Base-by-base conservation (phyloP, 1,284 basidiomycete genomes). In the Waitea zeae region DNA sequence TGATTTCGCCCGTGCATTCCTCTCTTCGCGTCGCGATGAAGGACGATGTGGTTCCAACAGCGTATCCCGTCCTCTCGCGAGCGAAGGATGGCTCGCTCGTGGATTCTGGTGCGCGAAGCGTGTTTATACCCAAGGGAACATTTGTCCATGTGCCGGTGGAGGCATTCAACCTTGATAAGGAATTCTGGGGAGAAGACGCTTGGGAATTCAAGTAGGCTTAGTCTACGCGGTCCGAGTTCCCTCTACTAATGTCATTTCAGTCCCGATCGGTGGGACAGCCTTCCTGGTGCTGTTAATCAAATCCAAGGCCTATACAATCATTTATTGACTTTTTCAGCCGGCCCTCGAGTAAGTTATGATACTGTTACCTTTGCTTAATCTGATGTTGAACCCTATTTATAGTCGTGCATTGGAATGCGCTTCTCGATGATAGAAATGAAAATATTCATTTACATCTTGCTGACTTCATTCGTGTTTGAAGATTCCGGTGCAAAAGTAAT, bases 401-500 rank as follows among this genome's bases (percentile, higher is more conserved):
- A 84, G 81, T 72, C 79, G 1, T 86, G 81, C 47, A 79, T 83
- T 34, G 82, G 82, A 3, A 59, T 77, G 56, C 67, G 70, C 19
- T 81, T 84, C 49, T 78, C 81, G 11, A 57, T 81, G 48, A 76
- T 83, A 38, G 79, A 84, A 53, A 76, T 83, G 45, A 86, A 84
- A 54, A 64, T 66, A 2, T 74, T 86, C 46, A 47, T 83, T 11
- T 82, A 70, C 45, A 63, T 73, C 30, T 60, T 86, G 17, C 42
- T 86, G 30, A 68, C 70, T 11, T 64, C 66, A 44, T 86, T 82
- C 43, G 58, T 53, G 3, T 84, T 83, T 49, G 48, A 52, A 1
- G 52, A 63, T 39, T 63, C 73, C 1, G 61, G 58, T 7, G 62
- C 67, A 24, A 64, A 63, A 42, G 67, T 84, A 17, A 57, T 62